Evolutionary conservation across 371 early-diverging fungal species (phyloP).

Genomic region (Ordospora pajunii): DNA sequence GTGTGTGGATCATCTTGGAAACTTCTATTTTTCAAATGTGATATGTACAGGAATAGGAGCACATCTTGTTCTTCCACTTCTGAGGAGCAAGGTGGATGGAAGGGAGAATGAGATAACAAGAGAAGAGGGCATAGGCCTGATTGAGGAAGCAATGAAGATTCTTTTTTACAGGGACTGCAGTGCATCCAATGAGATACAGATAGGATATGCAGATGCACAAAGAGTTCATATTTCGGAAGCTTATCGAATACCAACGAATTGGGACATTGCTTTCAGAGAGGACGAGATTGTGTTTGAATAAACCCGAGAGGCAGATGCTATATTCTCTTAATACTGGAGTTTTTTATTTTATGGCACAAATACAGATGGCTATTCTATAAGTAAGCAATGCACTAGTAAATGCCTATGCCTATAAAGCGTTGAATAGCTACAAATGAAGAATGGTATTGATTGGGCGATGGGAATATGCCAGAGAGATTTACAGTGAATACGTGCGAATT

Average conservation of each 20-base stretch:
- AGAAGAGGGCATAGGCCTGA: conserved; percentile 74
- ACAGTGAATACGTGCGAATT: too few relatives aligned
- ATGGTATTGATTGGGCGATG: too few relatives aligned
- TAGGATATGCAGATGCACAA: conserved; percentile 31
- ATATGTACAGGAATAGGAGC: conserved; percentile 92
- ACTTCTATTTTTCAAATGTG: conserved; percentile 75
- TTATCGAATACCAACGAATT: conserved; percentile 76
- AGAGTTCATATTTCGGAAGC: conserved; percentile 60
- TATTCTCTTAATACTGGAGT: too few relatives aligned
- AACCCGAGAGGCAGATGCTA: background rate
- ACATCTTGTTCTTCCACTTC: conserved; percentile 82
- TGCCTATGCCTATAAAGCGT: too few relatives aligned
- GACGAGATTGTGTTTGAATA: conserved; percentile 36
- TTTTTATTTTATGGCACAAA: too few relatives aligned
- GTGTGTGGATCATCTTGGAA: conserved; percentile 83
- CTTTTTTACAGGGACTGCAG: conserved; percentile 89
- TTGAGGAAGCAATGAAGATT: conserved; percentile 81
- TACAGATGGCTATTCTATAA: too few relatives aligned
- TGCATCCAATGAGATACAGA: conserved; percentile 73
- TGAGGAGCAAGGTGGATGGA: conserved; percentile 65
- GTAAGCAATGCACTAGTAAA: too few relatives aligned
- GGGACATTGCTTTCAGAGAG: conserved; percentile 66
- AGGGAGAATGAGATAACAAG: conserved; percentile 63
- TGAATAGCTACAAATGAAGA: too few relatives aligned
- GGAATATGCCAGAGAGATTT: too few relatives aligned